Base-by-base conservation (phyloP, 805 yeast genomes). In the Candida peoriensis region DNA sequence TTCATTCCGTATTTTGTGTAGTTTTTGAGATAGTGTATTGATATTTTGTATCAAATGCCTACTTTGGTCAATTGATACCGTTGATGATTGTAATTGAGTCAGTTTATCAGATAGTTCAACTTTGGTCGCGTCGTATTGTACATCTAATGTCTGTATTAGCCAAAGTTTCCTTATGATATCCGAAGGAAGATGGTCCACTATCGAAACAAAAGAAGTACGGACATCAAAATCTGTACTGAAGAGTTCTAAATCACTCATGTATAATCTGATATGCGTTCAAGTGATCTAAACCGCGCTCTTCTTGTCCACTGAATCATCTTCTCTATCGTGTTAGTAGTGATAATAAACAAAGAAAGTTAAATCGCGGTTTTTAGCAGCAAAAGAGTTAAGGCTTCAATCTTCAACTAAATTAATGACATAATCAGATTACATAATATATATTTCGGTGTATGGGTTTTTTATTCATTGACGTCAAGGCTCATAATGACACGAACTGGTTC, bases 131-230 rank as follows among this genome's bases (percentile, higher is more conserved):
- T 42, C 36, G 22, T 49, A 41, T 15, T 47, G 27, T 27, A 40
- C 33, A 41, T 63, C 63, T 6, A 65, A 41, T 1, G 63, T 50
- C 36, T 66, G 70, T 6, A 64, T 47, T 11, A 60, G 44, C 70
- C 72, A 65, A 13, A 65, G 43, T 24, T 65, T 55, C 16, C 72
- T 49, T 10, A 65, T 58, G n/a, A 66, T 44, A 29, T 66, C 70
- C 17, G 68, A 58, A 0, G 71, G 71, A 12, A 66, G 51, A 40
- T 66, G 71, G 38, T 67, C 73, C 33, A 65, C 52, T 1, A 61
- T 47, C 19, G 60, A 54, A 3, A 65, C 54, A 37, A 63, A 64
- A 12, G 59, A 50, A 26, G 63, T 57, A 28, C 70, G 49, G n/a
- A 61, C 60, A 34, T 64, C 70, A 12, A 47, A 40, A 1, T 50